Evolutionary conservation across 768 basidiomycete species (phyloP).

Genomic region (Tremella fuciformis): DNA sequence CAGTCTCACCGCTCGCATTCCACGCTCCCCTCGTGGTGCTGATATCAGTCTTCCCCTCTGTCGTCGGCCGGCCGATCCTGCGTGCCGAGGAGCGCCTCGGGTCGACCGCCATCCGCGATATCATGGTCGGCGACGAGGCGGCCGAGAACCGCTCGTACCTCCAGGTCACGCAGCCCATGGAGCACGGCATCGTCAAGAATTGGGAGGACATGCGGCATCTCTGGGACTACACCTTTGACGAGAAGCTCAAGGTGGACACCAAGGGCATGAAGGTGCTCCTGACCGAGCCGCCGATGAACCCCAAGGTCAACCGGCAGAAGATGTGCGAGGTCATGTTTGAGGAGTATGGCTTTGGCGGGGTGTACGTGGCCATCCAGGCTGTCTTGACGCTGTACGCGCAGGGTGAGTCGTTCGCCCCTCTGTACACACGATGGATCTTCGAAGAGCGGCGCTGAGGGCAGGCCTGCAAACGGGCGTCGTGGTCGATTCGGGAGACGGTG

Average conservation of each 20-base stretch:
- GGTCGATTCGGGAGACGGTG: conserved; percentile 98
- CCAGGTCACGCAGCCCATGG: conserved; percentile 96
- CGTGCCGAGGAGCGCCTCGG: conserved; percentile 95
- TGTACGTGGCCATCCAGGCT: conserved; percentile 97
- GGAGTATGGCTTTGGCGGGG: conserved; percentile 90
- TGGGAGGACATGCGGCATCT: conserved; percentile 99
- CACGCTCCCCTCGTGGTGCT: background rate
- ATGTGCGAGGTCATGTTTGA: conserved; percentile 99
- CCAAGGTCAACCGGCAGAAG: conserved; percentile 80
- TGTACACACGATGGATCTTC: background rate
- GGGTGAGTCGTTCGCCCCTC: conserved; percentile 59
- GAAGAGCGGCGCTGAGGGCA: conserved; percentile 48
- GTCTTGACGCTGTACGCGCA: conserved; percentile 97
- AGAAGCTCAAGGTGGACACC: conserved; percentile 87
- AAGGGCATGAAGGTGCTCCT: conserved; percentile 82
- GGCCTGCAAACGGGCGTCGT: conserved; percentile 98
- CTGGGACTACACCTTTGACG: conserved; percentile 97
- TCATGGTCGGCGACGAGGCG: conserved; percentile 98
- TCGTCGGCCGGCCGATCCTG: conserved; percentile 93
- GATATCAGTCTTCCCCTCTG: conserved; percentile 83
- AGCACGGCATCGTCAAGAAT: conserved; percentile 96
- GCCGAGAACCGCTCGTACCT: conserved; percentile 90
- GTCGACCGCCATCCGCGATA: conserved; percentile 81
- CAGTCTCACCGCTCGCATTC: conserved; percentile 29
- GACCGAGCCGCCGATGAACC: conserved; percentile 99